Evolutionary conservation across 176 grass and related monocot genomes (phyloP), one percentile per base, ranked within the genome.

Genomic region (Oryza officinalis): DNA sequence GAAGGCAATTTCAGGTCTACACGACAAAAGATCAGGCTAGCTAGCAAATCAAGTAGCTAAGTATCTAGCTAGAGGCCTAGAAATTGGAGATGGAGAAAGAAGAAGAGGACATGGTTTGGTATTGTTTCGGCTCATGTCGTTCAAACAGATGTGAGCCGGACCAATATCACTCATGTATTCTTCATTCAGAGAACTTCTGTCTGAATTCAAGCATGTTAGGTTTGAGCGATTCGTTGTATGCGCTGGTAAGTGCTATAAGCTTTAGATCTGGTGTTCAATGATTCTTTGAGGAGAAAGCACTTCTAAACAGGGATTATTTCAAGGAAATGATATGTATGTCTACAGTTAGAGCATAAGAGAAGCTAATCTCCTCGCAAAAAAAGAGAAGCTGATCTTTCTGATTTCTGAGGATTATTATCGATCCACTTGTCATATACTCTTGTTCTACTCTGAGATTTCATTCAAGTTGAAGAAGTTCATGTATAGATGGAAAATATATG

Each of bases 101-200:
- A 87, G 91, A 79, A 78, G 91, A 90, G 10, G 84, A 93, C 87
- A 93, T 89, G 91, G 80, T 18, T 41, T 86, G 87, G 28, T 89
- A 89, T 92, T 92, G 87, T 71, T 71, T 71, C 87, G 87, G 91
- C 81, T 93, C 91, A 87, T 74, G 72, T 87, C 84, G 65, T 79
- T 37, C 72, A 8, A 22, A 9, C 52, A n/a, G 52, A 93, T 77
- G 77, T 77, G 87, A 93, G 91, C 87, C 87, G 91, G 79, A 90
- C 81, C 91, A 90, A 93, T 93, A 90, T 90, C 91, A 93, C 85
- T 82, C 85, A 82, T 93, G 87, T 90, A 87, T 75, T 84, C 84
- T 90, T 93, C 81, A 84, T 91, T 85, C 89, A 61, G n/a, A 76
- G 1, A 45, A 44, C 14, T 12, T 27, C 40, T 50, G 46, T 54